Percentiles rank a stretch among this genome's conserved stretches.
Evolutionary conservation across 139 green algal species (phyloP).

Genomic region (Pleodorina starrii): DNA sequence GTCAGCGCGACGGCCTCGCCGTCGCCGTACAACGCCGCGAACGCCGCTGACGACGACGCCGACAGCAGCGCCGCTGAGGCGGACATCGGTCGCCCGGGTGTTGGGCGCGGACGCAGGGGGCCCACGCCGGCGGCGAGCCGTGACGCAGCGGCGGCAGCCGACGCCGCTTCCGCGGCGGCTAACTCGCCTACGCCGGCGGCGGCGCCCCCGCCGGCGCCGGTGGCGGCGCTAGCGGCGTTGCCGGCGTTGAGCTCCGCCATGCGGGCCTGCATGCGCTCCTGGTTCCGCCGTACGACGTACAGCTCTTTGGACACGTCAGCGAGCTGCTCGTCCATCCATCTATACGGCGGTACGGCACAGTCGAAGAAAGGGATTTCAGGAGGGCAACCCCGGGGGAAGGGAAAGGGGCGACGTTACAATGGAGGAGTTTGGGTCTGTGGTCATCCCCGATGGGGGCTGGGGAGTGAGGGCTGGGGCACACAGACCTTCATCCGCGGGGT

Average conservation of each 20-base stretch:
- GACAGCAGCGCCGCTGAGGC: neutral
- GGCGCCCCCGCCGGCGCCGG: neutral
- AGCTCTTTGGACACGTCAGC: neutral
- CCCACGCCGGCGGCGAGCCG: neutral
- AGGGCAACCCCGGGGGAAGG: no score
- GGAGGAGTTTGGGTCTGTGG: no score
- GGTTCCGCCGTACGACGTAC: neutral
- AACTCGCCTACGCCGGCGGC: neutral
- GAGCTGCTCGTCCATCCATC: constrained; percentile 51
- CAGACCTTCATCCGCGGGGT: no score
- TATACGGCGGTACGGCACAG: neutral
- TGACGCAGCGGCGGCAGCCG: neutral
- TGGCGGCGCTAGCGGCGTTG: neutral
- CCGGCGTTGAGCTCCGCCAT: constrained; percentile 11
- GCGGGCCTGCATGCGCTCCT: neutral
- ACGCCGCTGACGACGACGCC: constrained; percentile 2
- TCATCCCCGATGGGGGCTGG: no score
- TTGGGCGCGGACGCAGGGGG: neutral
- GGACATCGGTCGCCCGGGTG: neutral
- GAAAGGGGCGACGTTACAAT: no score
- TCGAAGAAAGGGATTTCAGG: neutral
- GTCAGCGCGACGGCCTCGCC: neutral
- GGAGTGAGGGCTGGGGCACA: no score
- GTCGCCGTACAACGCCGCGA: neutral
- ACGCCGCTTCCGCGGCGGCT: neutral